Evolutionary conservation across 176 grass and related monocot species (phyloP), one percentile per base, ranked within the genome.

Genomic region (Chrysopogon serrulatus): DNA sequence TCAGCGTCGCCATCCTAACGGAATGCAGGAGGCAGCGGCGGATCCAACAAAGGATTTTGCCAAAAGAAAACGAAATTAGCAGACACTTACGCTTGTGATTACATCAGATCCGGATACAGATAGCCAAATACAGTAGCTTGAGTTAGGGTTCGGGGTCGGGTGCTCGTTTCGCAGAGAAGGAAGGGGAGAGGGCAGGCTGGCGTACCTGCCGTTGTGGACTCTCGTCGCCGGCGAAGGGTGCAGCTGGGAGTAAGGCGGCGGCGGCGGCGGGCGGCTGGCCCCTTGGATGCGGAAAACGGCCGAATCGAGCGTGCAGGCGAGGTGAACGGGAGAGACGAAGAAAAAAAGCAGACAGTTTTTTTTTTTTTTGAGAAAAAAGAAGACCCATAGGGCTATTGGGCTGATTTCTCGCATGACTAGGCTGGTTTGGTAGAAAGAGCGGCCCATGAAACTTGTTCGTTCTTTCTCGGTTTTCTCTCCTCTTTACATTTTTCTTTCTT

Each of bases 1-100:
- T 88, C 63, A 92, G 10, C 36, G 87, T 93, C 34, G 96, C 91
- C 96, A 93, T 98, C 68, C 85, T 81, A 16, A 78, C 41, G 18
- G 31, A 80, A 77, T 61, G 65, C 57, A 31, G 35, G 15, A 71
- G 53, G 54, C n/a, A 59, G 23, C 8, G 23, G 54, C 23, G 1
- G 31, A 23, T 34, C n/a, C 13, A 51, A n/a, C 31, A 68, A 19
- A 27, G 51, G 21, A 56, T 56, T 53, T 53, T 11, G n/a, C 10
- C 0, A 26, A 59, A 24, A 4, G 24, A 24, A 59, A 26, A 47
- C 45, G 53, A 34, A 61, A 57, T 60, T 61, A 27, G 57, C n/a
- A n/a, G 19, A 54, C 51, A 49, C 4, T 8, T 21, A 10, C 51
- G 21, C 53, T 24, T 56, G 53, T 24, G 53, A 56, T 56, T 10